Evolutionary conservation across 2,329 filamentous ascomycete species (phyloP).

Genomic region (Pyrenochaeta sp.): DNA sequence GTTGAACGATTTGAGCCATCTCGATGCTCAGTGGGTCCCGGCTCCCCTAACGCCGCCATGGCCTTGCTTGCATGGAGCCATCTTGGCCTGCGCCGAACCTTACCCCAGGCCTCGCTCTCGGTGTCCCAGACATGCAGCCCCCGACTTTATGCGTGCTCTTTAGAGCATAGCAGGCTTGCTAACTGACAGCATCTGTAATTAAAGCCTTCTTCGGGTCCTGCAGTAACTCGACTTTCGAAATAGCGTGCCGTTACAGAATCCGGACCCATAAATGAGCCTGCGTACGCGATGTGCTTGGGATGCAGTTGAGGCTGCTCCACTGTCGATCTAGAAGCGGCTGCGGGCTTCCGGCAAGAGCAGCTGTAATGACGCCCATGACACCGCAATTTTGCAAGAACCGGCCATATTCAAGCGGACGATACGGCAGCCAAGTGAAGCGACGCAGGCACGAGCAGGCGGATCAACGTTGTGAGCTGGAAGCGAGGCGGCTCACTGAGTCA

Average conservation of each 20-base stretch:
- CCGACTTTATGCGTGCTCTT: conserved; percentile 37
- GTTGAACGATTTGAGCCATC: conserved; percentile 38
- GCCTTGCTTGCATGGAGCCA: conserved; percentile 44
- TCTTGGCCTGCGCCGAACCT: conserved; percentile 38
- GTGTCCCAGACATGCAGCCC: conserved; percentile 38
- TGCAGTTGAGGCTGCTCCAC: conserved; percentile 19
- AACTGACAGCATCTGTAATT: conserved; percentile 22
- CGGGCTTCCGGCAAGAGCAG: conserved; percentile 10
- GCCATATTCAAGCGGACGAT: conserved; percentile 16
- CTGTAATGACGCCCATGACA: conserved; percentile 17
- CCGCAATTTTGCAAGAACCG: conserved; percentile 15
- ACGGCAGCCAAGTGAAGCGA: conserved; percentile 18
- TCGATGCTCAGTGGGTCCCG: conserved; percentile 35
- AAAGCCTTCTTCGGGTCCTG: conserved; percentile 31
- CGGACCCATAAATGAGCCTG: conserved; percentile 21
- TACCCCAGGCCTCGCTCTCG: conserved; percentile 33
- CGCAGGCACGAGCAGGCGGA: conserved; percentile 20
- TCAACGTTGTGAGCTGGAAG: conserved; percentile 22
- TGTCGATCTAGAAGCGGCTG: conserved; percentile 21
- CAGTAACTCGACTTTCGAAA: conserved; percentile 20
- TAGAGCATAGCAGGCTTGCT: conserved; percentile 31
- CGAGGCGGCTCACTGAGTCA: conserved; percentile 21
- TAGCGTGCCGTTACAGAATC: conserved; percentile 26
- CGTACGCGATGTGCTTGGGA: conserved; percentile 16
- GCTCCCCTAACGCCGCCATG: conserved; percentile 35